Conservation (phyloP, 768 basidiomycete genomes). For the Kwoniella shandongensis region DNA sequence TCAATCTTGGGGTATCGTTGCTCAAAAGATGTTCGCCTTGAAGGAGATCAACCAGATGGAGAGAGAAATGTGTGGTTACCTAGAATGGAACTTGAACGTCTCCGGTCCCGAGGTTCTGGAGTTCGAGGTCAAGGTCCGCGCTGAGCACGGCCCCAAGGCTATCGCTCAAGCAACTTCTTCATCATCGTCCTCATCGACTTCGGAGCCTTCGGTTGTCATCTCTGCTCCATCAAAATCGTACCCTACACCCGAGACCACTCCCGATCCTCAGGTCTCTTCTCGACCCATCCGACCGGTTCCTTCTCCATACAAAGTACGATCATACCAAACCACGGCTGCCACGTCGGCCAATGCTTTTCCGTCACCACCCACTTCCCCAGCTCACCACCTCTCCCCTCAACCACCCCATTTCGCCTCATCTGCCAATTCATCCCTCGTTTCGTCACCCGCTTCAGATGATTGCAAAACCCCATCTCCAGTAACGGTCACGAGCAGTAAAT, state of each 20-base stretch:
- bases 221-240: constrained; percentile 23
- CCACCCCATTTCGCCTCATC: constrained; percentile 36
- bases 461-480: constrained; percentile 48
- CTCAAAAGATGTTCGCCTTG: constrained; percentile 78
- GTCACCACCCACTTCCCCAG: constrained; percentile 42
- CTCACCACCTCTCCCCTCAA: constrained; percentile 24
- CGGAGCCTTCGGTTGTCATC: constrained; percentile 16
- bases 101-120: constrained; percentile 51
- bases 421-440: constrained; percentile 42
- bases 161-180: constrained; percentile 26
- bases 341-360: constrained; percentile 21
- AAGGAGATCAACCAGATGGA: constrained; percentile 97
- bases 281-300: constrained; percentile 45
- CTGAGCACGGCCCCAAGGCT: constrained; percentile 50
- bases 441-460: constrained; percentile 47
- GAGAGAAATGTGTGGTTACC: constrained; percentile 85
- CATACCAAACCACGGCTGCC: constrained; percentile 15
- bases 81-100: constrained; percentile 71
- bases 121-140: constrained; percentile 52
- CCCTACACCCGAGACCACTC: constrained; percentile 43
- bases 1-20: constrained; percentile 88
- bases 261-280: constrained; percentile 28
- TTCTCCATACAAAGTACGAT: constrained; percentile 35
- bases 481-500: constrained; percentile 22
- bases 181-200: constrained; percentile 19